Base-by-base conservation (phyloP, 2,329 filamentous ascomycete species). In the Aureobasidium sp. region DNA sequence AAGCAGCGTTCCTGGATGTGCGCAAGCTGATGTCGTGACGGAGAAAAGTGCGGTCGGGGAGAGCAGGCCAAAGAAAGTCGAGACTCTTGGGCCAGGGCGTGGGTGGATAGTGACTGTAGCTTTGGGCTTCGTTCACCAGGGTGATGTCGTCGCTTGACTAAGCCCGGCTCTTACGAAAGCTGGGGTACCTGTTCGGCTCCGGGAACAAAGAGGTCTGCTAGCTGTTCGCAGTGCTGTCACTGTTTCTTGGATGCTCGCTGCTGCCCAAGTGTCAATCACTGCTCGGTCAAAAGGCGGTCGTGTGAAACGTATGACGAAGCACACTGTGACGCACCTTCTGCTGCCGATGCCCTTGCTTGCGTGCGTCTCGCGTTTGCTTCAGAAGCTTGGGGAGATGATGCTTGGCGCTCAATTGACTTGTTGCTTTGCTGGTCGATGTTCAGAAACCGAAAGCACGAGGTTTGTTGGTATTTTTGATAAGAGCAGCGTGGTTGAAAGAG, bases 261-360 rank as follows among this genome's bases (percentile, higher is more conserved):
- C 58, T 52, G 58, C 48, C 39, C 59, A 47, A 44, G 53, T 44
- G 48, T 37, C 55, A 59, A 48, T 59, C 12, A 39, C 55, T 27
- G 52, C 42, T 59, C 55, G 55, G 55, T 59, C 44, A 5, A 44
- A 59, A 20, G 55, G 55, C 41, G 37, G 41, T 12, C 29, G 34
- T 31, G 60, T 57, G 34, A 47, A 63, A 63, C 55, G 62, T 51
- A 64, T 64, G 47, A 64, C 62, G 62, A 45, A 57, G 44, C 62
- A 49, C n/a, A 49, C n/a, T 41, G 34, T 56, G 52, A 57, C 61
- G 61, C 61, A 62, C 61, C 17, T 52, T 51, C 45, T 60, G 39
- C 22, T 55, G 37, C 31, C 15, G 3, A 11, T 37, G n/a, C 20
- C 34, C 31, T 53, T 37, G 25, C 37, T 29, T 42, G 31, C 31